Base-by-base conservation (phyloP, 2,329 filamentous ascomycete species). In the Fusarium illudens region DNA sequence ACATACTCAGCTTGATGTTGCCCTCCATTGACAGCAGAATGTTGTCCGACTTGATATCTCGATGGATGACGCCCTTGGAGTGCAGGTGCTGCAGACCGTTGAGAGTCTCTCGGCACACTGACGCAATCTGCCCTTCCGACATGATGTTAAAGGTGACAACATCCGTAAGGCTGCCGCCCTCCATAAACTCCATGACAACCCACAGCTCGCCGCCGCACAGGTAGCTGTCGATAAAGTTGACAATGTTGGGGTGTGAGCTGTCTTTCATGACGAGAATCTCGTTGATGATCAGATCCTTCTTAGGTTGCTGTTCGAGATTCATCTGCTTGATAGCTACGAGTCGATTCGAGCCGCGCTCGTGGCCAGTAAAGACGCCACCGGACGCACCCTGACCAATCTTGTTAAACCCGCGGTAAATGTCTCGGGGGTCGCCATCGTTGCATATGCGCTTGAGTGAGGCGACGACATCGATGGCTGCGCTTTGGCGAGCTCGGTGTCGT, bases 111-210 rank as follows among this genome's bases (percentile, higher is more conserved):
- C 93, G 87, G 81, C 95, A 98, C 19, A 99, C 95, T 3, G 94
- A 93, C 10, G 96, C 94, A 75, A 99, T 98, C 81, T 98, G 96
- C 3, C 93, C 93, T 79, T 99, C 96, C 8, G 92, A 95, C 96
- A 99, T 98, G 76, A 98, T 97, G 81, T 98, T 98, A 81, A 97
- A 98, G 4, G 96, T 99, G 59, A 99, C 96, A 56, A 99, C 96
- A 79, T 99, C 96, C 11, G 96, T 99, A 77, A 99, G 84, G 80
- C 94, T 97, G 67, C 96, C 96, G 62, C 96, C 96, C 79, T 99
- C 95, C 96, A 99, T 99, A 76, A 95, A 99, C 81, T 99, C 96
- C 96, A 99, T 99, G 32, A 98, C 93, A 2, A 99, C 96, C 96
- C 96, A 99, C 29, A 99, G 83, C 79, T 98, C 96, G 42, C 95